These are phyloP conservation scores for Scortechinia acanthostroma DNA, from an alignment of 2,329 filamentous ascomycete genomes.

Conservation along the genomic window DNA sequence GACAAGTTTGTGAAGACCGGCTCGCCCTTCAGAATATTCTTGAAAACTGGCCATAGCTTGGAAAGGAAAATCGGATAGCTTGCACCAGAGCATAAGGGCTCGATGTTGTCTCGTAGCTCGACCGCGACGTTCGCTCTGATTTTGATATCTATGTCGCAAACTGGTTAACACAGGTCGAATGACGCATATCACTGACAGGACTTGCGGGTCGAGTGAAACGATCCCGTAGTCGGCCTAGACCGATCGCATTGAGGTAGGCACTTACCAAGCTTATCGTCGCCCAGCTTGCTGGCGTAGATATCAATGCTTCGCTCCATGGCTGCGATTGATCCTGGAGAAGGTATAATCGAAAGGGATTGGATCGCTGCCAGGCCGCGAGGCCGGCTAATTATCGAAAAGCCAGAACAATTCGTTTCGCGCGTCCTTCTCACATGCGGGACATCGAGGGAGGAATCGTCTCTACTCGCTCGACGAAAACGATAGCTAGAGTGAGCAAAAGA, in stretches of 20 bases:
- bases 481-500: constrained; percentile 6
- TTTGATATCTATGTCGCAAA: background rate
- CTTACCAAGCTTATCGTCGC: background rate
- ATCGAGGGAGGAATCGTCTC: too few relatives aligned
- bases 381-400: too few relatives aligned
- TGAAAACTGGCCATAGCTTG: constrained; percentile 2
- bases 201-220: too few relatives aligned
- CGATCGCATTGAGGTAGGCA: too few relatives aligned
- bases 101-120: constrained; percentile 3
- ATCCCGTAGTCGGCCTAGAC: too few relatives aligned
- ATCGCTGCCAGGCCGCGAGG: constrained; percentile 24
- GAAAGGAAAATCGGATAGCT: background rate
- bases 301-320: constrained; percentile 1
- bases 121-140: background rate
- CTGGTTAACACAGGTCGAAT: too few relatives aligned
- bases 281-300: constrained; percentile 2
- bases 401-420: too few relatives aligned
- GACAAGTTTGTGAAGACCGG: background rate
- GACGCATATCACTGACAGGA: too few relatives aligned
- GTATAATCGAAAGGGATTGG: constrained; percentile 9
- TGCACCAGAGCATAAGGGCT: constrained; percentile 1
- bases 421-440: too few relatives aligned
- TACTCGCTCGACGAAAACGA: background rate
- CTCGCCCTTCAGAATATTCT: background rate
- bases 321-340: constrained; percentile 9